Conservation (phyloP, 257 asterid species). For the Gentiana macrophylla region DNA sequence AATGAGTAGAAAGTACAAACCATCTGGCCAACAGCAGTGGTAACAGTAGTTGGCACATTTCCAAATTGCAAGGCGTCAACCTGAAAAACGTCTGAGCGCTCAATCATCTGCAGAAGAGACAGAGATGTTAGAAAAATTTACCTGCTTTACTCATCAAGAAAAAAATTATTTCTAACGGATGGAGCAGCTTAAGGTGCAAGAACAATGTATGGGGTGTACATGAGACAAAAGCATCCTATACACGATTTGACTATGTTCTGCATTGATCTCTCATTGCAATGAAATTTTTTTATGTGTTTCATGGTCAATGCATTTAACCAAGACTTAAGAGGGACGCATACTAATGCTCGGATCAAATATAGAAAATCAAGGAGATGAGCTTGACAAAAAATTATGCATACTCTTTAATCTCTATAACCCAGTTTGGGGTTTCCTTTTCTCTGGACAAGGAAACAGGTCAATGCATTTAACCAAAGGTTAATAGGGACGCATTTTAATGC, state of each 20-base stretch:
- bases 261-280: too few relatives aligned
- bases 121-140: background rate
- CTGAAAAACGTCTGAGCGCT: slow-evolving; percentile 61
- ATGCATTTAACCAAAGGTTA: too few relatives aligned
- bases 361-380: too few relatives aligned
- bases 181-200: background rate
- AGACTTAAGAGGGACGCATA: too few relatives aligned
- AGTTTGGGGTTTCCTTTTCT: too few relatives aligned
- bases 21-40: slow-evolving; percentile 89
- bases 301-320: too few relatives aligned
- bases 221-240: background rate
- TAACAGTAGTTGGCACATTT: slow-evolving; percentile 44
- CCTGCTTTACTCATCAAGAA: background rate
- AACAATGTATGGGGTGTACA: background rate
- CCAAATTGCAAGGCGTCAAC: slow-evolving; percentile 45
- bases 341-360: too few relatives aligned
- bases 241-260: background rate
- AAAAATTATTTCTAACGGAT: background rate
- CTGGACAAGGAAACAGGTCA: too few relatives aligned
- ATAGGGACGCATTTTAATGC: too few relatives aligned
- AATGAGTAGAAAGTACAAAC: slow-evolving; percentile 19
- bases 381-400: too few relatives aligned
- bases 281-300: too few relatives aligned
- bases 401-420: too few relatives aligned
- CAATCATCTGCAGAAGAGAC: slow-evolving; percentile 47